These are phyloP conservation scores for Termitomyces titanicus DNA, from an alignment of 768 basidiomycete genomes.

Conservation along the genomic window DNA sequence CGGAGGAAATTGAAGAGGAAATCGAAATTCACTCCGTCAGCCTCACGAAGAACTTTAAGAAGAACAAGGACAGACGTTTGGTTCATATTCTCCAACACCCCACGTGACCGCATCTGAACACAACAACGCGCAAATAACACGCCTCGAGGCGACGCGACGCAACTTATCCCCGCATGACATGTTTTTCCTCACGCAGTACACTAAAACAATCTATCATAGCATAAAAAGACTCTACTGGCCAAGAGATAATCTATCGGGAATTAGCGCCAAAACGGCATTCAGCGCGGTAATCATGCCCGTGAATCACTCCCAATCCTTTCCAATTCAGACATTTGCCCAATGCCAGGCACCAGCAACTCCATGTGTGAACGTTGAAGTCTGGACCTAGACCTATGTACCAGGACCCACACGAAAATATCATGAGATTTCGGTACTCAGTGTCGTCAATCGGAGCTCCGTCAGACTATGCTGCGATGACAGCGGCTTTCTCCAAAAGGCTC, in stretches of 20 bases:
- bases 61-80: constrained; percentile 22
- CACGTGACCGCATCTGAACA: constrained; percentile 33
- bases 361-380: no score
- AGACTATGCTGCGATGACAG: background rate
- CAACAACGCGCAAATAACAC: constrained; percentile 33
- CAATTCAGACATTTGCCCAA: no score
- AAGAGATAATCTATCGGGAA: no score
- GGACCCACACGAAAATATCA: background rate
- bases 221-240: no score
- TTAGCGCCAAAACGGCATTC: no score
- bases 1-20: constrained; percentile 22
- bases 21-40: constrained; percentile 33
- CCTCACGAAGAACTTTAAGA: constrained; percentile 31
- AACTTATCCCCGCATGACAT: constrained; percentile 19
- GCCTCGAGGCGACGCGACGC: constrained; percentile 25
- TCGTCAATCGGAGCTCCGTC: background rate
- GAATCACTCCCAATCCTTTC: no score
- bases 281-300: no score
- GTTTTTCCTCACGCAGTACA: constrained; percentile 10
- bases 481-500: background rate
- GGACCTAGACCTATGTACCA: no score
- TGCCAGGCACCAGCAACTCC: background rate
- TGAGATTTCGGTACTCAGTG: background rate
- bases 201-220: no score
- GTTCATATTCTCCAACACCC: constrained; percentile 19